Conservation (phyloP, 805 yeast species). For the Hanseniaspora occidentalis region DNA sequence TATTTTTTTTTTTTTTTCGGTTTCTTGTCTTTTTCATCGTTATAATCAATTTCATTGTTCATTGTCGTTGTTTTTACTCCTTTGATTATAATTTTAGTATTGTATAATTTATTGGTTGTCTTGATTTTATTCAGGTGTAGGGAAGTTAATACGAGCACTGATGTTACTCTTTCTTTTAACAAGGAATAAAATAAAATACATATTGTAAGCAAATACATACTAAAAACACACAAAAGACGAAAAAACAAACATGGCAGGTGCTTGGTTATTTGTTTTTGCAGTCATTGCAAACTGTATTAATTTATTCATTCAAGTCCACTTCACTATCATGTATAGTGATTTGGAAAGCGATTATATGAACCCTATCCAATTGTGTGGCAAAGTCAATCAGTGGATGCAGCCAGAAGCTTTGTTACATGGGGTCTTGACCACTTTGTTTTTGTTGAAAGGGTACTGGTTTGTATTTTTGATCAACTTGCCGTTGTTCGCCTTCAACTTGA, state of each 20-base stretch:
- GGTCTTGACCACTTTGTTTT: slow-evolving; percentile 51
- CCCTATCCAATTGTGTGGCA: slow-evolving; percentile 92
- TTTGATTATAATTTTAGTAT: too few relatives aligned
- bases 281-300: slow-evolving; percentile 78
- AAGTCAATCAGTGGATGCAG: slow-evolving; percentile 73
- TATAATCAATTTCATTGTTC: too few relatives aligned
- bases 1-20: too few relatives aligned
- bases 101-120: too few relatives aligned
- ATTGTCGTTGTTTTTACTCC: too few relatives aligned
- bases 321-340: slow-evolving; percentile 91
- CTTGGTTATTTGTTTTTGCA: slow-evolving; percentile 56
- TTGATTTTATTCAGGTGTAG: too few relatives aligned
- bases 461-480: slow-evolving; percentile 76
- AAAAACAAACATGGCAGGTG: background rate
- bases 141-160: too few relatives aligned
- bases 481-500: slow-evolving; percentile 68
- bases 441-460: slow-evolving; percentile 88
- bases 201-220: background rate
- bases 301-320: slow-evolving; percentile 84
- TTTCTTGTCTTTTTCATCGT: too few relatives aligned
- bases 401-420: slow-evolving; percentile 87
- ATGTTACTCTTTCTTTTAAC: too few relatives aligned
- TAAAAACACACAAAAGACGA: background rate
- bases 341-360: slow-evolving; percentile 93
- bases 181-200: background rate